Conservation (phyloP, 371 early-diverging fungal genomes). For the Mortierella sp. region DNA sequence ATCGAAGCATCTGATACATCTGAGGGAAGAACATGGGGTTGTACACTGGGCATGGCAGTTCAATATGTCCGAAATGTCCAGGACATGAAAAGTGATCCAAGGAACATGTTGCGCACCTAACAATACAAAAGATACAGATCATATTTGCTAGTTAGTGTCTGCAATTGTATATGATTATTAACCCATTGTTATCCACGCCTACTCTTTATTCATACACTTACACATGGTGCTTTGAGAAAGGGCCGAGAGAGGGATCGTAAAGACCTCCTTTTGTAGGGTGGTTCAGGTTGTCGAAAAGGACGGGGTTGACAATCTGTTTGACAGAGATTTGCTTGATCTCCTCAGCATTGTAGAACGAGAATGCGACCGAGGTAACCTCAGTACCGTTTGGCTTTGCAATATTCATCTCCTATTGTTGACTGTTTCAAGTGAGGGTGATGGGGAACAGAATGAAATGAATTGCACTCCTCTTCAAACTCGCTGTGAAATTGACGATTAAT, state of each 20-base stretch:
- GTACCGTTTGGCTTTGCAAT: slow-evolving; percentile 76
- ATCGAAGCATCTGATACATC: slow-evolving; percentile 87
- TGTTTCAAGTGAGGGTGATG: background rate
- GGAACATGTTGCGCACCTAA: slow-evolving; percentile 91
- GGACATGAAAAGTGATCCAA: slow-evolving; percentile 90
- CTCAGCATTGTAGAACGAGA: slow-evolving; percentile 92
- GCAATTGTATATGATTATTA: background rate
- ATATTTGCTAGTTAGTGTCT: background rate
- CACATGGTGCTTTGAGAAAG: slow-evolving; percentile 82
- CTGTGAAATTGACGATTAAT: background rate
- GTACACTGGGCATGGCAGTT: slow-evolving; percentile 95
- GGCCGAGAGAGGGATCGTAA: slow-evolving; percentile 98
- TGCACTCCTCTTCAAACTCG: background rate
- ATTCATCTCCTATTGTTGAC: slow-evolving; percentile 64
- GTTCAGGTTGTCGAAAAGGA: slow-evolving; percentile 92
- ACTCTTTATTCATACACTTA: too few species aligned
- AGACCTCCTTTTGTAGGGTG: slow-evolving; percentile 96
- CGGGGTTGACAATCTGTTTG: slow-evolving; percentile 91
- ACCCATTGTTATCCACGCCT: too few species aligned
- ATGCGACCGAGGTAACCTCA: slow-evolving; percentile 80
- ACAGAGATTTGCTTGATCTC: slow-evolving; percentile 96
- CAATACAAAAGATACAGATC: slow-evolving; percentile 7
- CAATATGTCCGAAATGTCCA: slow-evolving; percentile 99
- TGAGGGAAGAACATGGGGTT: slow-evolving; percentile 96
- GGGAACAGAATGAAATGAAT: background rate